These are phyloP conservation scores for Trametes coccinea DNA, from an alignment of 768 basidiomycete species.

Conservation along the genomic window DNA sequence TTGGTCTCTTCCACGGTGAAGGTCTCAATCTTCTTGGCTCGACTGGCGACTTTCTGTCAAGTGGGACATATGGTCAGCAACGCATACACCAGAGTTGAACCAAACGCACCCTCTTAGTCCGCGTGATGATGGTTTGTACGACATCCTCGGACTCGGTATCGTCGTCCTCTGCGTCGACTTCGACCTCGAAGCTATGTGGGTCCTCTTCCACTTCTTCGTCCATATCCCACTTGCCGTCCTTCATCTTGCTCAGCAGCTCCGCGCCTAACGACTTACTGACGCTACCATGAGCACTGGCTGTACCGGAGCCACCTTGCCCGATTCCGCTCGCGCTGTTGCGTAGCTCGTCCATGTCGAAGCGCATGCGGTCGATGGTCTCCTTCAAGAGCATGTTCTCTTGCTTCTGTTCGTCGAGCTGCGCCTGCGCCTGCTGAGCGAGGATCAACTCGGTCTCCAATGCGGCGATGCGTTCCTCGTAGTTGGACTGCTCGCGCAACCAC, in stretches of 20 bases:
- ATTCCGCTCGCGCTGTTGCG: slow-evolving; percentile 48
- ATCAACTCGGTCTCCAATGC: slow-evolving; percentile 72
- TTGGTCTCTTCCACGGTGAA: slow-evolving; percentile 57
- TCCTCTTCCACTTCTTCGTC: slow-evolving; percentile 41
- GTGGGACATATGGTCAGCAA: neutral
- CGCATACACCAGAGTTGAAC: neutral
- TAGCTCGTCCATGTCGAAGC: slow-evolving; percentile 93
- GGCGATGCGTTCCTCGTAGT: slow-evolving; percentile 69
- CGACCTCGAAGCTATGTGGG: slow-evolving; percentile 33
- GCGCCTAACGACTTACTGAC: slow-evolving; percentile 76
- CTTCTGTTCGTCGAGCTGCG: slow-evolving; percentile 86
- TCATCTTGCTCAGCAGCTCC: slow-evolving; percentile 68
- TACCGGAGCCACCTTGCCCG: slow-evolving; percentile 36
- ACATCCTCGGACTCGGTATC: slow-evolving; percentile 72
- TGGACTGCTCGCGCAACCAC: slow-evolving; percentile 64
- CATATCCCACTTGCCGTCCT: slow-evolving; percentile 40
- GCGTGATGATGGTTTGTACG: slow-evolving; percentile 86
- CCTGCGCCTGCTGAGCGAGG: slow-evolving; percentile 69
- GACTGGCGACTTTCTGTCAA: slow-evolving; percentile 65
- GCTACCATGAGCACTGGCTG: slow-evolving; percentile 54
- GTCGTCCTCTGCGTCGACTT: slow-evolving; percentile 42
- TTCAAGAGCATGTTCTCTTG: slow-evolving; percentile 91
- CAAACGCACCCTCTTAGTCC: slow-evolving; percentile 67
- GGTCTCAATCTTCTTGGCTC: slow-evolving; percentile 51
- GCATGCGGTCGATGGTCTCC: slow-evolving; percentile 94